Evolutionary conservation across 2,329 filamentous ascomycete species (phyloP), one percentile per base, ranked within the genome.

Genomic region (Diplodia intermedia): DNA sequence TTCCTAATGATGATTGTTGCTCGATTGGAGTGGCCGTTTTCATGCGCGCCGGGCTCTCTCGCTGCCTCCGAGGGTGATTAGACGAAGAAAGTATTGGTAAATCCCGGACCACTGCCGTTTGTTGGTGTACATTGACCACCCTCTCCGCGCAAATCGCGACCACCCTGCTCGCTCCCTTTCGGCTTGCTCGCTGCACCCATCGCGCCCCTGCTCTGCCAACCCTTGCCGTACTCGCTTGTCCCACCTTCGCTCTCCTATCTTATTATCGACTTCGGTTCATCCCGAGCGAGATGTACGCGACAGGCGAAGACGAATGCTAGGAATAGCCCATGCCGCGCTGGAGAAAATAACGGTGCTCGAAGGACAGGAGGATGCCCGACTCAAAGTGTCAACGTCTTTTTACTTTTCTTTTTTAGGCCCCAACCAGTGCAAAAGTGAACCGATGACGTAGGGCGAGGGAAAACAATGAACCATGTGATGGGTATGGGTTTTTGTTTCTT

Each of bases 231-330:
- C 43, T 47, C 43, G 43, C 31, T 33, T 56, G 31, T 36, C 54
- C 52, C 20, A 15, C 26, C 26, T 23, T 33, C 26, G 29, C 54
- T 38, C 33, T 56, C 18, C 31, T 23, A 36, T 23, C 31, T 56
- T 23, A 38, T 43, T 12, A 29, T 52, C 60, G 43, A 47, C 18
- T n/a, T 63, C 60, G 60, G 60, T 8, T 36, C 47, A 31, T 36
- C 11, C 60, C 60, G 60, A 63, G 31, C 47, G 43, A 63, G 60
- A 53, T 63, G 23, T n/a, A 49, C 60, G 47, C 60, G 36, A 36
- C 60, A 63, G 38, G 47, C 60, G 47, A 63, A 26, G 49, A 50
- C 18, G 40, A 20, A 8, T 62, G 11, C 26, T 52, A 26, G 50
- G 20, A 31, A 49, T 52, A 52, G 40, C 60, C 23, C 60, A 20